Base-by-base conservation (phyloP, 169 alveolate species). In the Cryptosporidium ubiquitum region DNA sequence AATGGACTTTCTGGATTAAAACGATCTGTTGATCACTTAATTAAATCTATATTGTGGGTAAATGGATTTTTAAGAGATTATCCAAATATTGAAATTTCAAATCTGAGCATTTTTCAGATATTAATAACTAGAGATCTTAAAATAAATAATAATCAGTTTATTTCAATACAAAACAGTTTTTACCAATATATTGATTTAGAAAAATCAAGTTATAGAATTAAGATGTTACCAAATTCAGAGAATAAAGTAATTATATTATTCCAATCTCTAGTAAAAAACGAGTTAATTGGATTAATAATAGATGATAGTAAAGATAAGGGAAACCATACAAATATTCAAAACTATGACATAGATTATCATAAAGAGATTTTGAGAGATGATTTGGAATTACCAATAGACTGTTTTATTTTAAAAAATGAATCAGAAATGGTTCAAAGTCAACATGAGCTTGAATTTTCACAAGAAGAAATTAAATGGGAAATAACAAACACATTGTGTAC, bases 161-260 rank as follows among this genome's bases (percentile, higher is more conserved):
- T 47, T 26, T 42, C 84, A n/a, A 47, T 70, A 26, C 35, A 70
- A 70, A 49, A 20, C 5, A 70, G 57, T 23, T 44, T 70, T 20
- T n/a, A 23, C 49, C 49, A 23, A 0, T 40, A 49, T 39, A 47
- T 26, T 49, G 20, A 49, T 10, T 23, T 14, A 29, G 44, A 49
- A 26, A 29, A 47, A 14, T 49, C 20, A 10, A 70, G 47, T 23
- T 49, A 44, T 26, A 70, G 84, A 29, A 70, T 70, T n/a, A 20
- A 26, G 20, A 14, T 57, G 10, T 12, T 70, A 23, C 84, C 84
- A 16, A 49, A 70, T 49, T 23, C 66, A 9, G 20, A 47, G 5
- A 70, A 70, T 49, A 44, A 10, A n/a, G 20, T 47, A 20, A 20
- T 70, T 20, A 20, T 70, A 49, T 47, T 70, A 29, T 70, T 70